A percentile compares a stretch with the other conserved stretches of the same genome.
These are phyloP conservation scores for Friedmanniomyces simplex DNA, from an alignment of 495 filamentous ascomycete genomes.

Conservation along the genomic window DNA sequence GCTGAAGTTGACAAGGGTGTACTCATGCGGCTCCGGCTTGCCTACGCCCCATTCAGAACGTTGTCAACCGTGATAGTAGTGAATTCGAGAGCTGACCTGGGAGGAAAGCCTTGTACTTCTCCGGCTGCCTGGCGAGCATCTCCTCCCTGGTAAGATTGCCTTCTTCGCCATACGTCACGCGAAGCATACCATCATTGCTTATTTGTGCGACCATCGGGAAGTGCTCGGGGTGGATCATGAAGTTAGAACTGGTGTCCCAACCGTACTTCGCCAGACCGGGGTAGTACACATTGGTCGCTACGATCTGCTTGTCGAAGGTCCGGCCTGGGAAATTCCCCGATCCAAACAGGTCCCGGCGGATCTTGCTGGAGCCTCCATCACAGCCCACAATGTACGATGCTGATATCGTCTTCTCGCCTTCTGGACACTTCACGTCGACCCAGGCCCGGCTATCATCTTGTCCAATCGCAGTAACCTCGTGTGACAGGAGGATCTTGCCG, in stretches of 20 bases:
- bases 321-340: conserved; percentile 42
- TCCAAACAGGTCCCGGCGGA: conserved; percentile 46
- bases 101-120: conserved; percentile 43
- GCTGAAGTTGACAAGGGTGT: conserved; percentile 42
- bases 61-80: too few species aligned
- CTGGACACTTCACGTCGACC: conserved; percentile 41
- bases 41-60: too few species aligned
- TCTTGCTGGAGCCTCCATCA: conserved; percentile 46
- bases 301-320: conserved; percentile 48
- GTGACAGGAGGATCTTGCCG: conserved; percentile 13
- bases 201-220: conserved; percentile 51
- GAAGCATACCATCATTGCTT: conserved; percentile 44
- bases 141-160: conserved; percentile 43
- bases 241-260: conserved; percentile 40
- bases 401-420: conserved; percentile 32
- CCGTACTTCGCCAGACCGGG: conserved; percentile 41
- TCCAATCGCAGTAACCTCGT: conserved; percentile 27
- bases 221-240: conserved; percentile 47
- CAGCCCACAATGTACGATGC: conserved; percentile 48
- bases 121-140: conserved; percentile 42
- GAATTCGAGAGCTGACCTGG: conserved; percentile 37
- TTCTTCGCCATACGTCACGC: conserved; percentile 48
- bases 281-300: conserved; percentile 47
- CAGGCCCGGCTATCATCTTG: conserved; percentile 43
- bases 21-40: conserved; percentile 41